These are phyloP conservation scores for Carallia brachiata DNA, from an alignment of 345 rosid genomes.

Conservation along the genomic window DNA sequence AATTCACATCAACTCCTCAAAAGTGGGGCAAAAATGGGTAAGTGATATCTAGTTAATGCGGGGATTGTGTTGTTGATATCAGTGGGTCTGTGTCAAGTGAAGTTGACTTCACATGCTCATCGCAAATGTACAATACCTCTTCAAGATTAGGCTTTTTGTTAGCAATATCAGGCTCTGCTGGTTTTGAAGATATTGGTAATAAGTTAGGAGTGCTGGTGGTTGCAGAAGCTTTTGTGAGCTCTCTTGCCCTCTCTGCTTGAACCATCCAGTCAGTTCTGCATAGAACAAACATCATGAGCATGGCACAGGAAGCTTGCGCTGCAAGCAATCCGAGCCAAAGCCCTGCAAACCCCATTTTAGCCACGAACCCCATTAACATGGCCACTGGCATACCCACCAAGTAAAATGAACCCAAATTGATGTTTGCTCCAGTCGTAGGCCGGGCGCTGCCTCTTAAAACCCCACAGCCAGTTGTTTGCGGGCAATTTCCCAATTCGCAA, in stretches of 20 bases:
- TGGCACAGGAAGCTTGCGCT: conserved; percentile 85
- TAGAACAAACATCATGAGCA: conserved; percentile 69
- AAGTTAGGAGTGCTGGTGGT: conserved; percentile 9
- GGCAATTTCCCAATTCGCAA: conserved; percentile 96
- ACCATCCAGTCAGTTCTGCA: conserved; percentile 67
- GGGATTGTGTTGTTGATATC: conserved; percentile 22
- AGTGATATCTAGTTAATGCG: conserved; percentile 22
- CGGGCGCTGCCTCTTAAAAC: conserved; percentile 91
- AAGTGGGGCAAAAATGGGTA: conserved; percentile 25
- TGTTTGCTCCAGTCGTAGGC: conserved; percentile 87
- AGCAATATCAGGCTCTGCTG: conserved; percentile 13
- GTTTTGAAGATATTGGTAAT: conserved; percentile 28
- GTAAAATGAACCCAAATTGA: conserved; percentile 89
- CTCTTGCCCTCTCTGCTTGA: conserved; percentile 68
- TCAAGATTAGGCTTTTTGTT: conserved; percentile 30
- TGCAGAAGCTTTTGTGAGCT: conserved; percentile 46
- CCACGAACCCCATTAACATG: conserved; percentile 56
- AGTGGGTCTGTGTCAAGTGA: conserved; percentile 52
- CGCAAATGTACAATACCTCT: conserved; percentile 38
- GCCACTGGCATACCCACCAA: conserved; percentile 92
- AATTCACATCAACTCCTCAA: conserved; percentile 23
- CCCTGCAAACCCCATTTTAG: conserved; percentile 74
- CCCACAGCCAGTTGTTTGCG: conserved; percentile 94
- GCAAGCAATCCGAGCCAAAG: conserved; percentile 93
- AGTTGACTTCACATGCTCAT: conserved; percentile 36